These are phyloP conservation scores for Dendrobium officinale DNA, from an alignment of 106 monocot species.

Conservation along the genomic window DNA sequence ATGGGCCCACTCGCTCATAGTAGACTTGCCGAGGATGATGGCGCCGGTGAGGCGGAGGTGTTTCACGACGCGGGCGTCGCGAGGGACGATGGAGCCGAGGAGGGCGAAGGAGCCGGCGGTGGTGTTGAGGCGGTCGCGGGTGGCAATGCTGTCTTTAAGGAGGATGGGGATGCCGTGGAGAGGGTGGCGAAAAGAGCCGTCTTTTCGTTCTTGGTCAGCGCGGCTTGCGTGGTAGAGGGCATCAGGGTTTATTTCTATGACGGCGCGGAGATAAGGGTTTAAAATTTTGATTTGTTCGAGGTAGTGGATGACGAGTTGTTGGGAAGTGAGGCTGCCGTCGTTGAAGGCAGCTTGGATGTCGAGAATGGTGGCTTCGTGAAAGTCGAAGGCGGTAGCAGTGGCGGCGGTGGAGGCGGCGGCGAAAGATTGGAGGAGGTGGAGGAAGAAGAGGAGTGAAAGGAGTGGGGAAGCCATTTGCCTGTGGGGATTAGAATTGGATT, in stretches of 20 bases:
- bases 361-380: constrained; percentile 43
- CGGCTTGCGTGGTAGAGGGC: constrained; percentile 28
- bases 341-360: constrained; percentile 46
- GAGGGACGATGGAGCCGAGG: constrained; percentile 35
- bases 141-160: constrained; percentile 53
- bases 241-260: constrained; percentile 53
- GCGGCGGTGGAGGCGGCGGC: too few species aligned
- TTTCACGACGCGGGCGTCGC: constrained; percentile 50
- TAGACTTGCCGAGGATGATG: constrained; percentile 66
- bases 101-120: constrained; percentile 61
- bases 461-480: too few species aligned
- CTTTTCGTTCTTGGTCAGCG: constrained; percentile 22
- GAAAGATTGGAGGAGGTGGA: too few species aligned
- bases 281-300: constrained; percentile 17
- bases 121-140: constrained; percentile 52
- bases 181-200: not conserved
- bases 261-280: constrained; percentile 37
- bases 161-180: constrained; percentile 52
- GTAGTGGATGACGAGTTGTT: constrained; percentile 32
- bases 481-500: too few species aligned
- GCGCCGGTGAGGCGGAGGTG: constrained; percentile 47
- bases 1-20: constrained; percentile 65
- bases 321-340: constrained; percentile 25
- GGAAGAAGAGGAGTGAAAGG: too few species aligned
- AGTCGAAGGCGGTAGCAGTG: too few species aligned